Percentiles rank a stretch among this genome's conserved stretches.
phyloP scores from a whole-genome alignment of 768 basidiomycete species.

The Vararia minispora region DNA sequence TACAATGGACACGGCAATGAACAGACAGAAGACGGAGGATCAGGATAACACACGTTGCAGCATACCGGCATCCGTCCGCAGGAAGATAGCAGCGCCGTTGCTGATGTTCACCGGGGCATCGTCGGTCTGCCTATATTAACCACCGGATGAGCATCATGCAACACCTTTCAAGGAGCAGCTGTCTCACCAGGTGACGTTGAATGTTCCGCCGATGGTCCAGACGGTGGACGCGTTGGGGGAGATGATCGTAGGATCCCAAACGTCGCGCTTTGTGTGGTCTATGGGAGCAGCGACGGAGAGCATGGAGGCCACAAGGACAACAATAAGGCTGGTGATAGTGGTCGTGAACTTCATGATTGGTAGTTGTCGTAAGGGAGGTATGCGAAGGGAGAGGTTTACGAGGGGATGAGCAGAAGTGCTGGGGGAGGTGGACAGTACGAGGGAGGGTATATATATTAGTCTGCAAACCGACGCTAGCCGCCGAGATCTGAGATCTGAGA shows the following conservation, averaged over 20 bases:
- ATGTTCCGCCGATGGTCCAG: slow-evolving; percentile 16
- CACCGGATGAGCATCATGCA: neutral
- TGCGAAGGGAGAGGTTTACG: no score
- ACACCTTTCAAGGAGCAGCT: neutral
- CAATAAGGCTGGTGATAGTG: neutral
- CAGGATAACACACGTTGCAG: no score
- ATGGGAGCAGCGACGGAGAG: neutral
- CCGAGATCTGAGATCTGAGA: no score
- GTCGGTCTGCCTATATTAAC: neutral
- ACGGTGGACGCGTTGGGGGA: slow-evolving; percentile 16
- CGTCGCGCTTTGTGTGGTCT: slow-evolving; percentile 12
- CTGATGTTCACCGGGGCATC: slow-evolving; percentile 15
- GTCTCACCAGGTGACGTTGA: slow-evolving; percentile 23
- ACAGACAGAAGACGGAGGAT: no score
- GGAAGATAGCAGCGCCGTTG: no score
- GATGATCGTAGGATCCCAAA: slow-evolving; percentile 17
- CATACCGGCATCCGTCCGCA: no score
- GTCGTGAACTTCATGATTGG: slow-evolving; percentile 6
- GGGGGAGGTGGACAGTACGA: no score
- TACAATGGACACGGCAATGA: neutral
- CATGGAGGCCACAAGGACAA: slow-evolving; percentile 1
- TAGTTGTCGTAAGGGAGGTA: no score
- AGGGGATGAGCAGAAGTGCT: no score
- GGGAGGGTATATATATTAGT: no score
- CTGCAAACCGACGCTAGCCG: no score